Evolutionary conservation across 2,329 filamentous ascomycete genomes (phyloP), one percentile per base, ranked within the genome.

Genomic region (Alternaria sp.): DNA sequence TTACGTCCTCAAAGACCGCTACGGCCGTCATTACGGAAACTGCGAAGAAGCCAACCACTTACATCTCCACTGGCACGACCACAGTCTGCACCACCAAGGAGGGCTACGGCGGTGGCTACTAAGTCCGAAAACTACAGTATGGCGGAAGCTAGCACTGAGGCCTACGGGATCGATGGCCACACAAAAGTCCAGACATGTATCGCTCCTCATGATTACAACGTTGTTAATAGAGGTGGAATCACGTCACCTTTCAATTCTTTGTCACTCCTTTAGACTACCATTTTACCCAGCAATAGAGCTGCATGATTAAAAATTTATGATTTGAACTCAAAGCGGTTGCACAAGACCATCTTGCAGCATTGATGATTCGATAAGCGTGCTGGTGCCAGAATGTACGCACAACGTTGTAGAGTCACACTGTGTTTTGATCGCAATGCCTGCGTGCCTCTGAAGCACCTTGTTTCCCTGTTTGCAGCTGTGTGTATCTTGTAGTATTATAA

Each of bases 41-140:
- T 11, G 62, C 51, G 3, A 66, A 62, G 16, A 59, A 65, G 12
- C 68, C 70, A 0, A 66, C 54, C 36, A 74, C 71, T 3, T 63
- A 64, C 22, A 57, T 62, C 1, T 36, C 46, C 4, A 62, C 67
- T n/a, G 66, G 67, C 45, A 72, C 69, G 2, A 67, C 64, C 51
- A 64, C 63, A 1, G 46, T 61, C 11, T 74, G 72, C 66, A 51
- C 57, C 12, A 71, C 70, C 36, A 65, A 67, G 48, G 52, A 36
- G 10, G 50, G 44, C 6, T 64, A 64, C 18, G 59, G 55, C 9
- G 22, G 22, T 4, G 51, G 50, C 6, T 62, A 59, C 34, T 65
- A 45, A 38, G 38, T 12, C 12, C 5, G 28, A 2, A 41, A 28
- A 27, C 34, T 52, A 12, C 36, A 34, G 14, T 36, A 50, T 27